A percentile compares a stretch with the other conserved stretches of the same genome.
These are phyloP conservation scores for Piper longum DNA, from an alignment of 164 flowering plant genomes.

Conservation along the genomic window DNA sequence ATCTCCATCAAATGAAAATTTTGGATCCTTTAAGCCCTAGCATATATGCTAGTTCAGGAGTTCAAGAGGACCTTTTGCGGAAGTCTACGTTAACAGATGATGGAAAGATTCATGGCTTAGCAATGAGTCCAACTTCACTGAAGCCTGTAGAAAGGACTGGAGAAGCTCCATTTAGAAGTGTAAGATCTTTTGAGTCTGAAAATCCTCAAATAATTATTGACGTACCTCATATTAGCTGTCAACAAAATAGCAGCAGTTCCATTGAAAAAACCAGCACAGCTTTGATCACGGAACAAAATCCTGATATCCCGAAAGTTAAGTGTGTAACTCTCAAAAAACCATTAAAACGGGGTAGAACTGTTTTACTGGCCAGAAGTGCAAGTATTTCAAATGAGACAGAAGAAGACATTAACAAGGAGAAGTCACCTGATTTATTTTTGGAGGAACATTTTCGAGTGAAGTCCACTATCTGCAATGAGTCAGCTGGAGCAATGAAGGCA, in stretches of 20 bases:
- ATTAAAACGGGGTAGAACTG: slow-evolving; percentile 7
- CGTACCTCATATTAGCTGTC: background rate
- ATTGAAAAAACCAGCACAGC: slow-evolving; percentile 5
- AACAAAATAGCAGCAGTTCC: slow-evolving; percentile 2
- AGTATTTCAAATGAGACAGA: background rate
- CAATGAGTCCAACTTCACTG: slow-evolving; percentile 16
- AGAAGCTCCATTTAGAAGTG: slow-evolving; percentile 7
- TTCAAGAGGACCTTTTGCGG: slow-evolving; percentile 9
- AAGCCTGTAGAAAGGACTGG: slow-evolving; percentile 8
- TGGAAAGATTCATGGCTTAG: slow-evolving; percentile 16
- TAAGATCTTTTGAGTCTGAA: slow-evolving; percentile 8
- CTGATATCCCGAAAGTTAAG: slow-evolving; percentile 2
- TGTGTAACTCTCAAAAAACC: slow-evolving; percentile 7
- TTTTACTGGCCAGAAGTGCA: slow-evolving; percentile 8
- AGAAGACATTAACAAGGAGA: background rate
- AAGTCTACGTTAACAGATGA: slow-evolving; percentile 20
- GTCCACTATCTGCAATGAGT: background rate
- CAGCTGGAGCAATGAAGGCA: background rate
- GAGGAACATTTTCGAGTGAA: background rate
- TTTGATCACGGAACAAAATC: slow-evolving; percentile 4
- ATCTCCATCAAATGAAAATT: slow-evolving; percentile 3
- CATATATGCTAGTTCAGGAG: slow-evolving; percentile 7
- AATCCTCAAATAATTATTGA: background rate
- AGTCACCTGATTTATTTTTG: no score
- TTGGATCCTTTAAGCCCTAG: slow-evolving; percentile 7